A percentile compares a stretch with the other conserved stretches of the same genome.
Conservation (phyloP, 176 grass and related monocot species). For the Leersia perrieri region DNA sequence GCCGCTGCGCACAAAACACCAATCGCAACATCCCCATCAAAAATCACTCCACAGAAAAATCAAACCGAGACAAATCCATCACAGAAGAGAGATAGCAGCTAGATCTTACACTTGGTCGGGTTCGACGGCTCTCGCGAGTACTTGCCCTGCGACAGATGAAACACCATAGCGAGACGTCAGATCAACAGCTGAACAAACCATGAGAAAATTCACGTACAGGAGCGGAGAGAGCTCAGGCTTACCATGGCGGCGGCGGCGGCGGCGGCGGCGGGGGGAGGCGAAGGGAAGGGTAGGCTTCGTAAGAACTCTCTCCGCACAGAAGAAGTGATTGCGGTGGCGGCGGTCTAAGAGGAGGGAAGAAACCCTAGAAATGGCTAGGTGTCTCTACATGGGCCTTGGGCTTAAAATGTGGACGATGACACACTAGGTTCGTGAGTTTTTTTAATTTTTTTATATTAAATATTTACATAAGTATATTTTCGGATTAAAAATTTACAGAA, state of each 20-base stretch:
- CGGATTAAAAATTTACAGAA: too few relatives aligned
- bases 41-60: background rate
- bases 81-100: background rate
- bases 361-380: constrained; percentile 24
- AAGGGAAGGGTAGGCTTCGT: constrained; percentile 4
- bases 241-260: constrained; percentile 41
- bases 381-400: background rate
- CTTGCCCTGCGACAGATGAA: constrained; percentile 51
- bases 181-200: background rate
- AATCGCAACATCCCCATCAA: constrained; percentile 13
- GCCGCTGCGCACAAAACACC: constrained; percentile 50
- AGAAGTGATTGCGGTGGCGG: constrained; percentile 14
- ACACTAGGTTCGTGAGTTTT: too few relatives aligned
- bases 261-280: background rate
- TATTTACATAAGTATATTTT: too few relatives aligned
- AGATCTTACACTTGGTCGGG: constrained; percentile 71
- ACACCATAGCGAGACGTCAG: constrained; percentile 5
- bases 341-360: constrained; percentile 2
- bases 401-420: background rate
- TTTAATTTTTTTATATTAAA: too few relatives aligned
- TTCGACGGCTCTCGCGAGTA: constrained; percentile 68
- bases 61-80: background rate
- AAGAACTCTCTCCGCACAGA: background rate
- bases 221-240: background rate
- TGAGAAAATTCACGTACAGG: background rate